phyloP scores from a whole-genome alignment of 495 filamentous ascomycete genomes.

The Talaromyces nanjingensis region DNA sequence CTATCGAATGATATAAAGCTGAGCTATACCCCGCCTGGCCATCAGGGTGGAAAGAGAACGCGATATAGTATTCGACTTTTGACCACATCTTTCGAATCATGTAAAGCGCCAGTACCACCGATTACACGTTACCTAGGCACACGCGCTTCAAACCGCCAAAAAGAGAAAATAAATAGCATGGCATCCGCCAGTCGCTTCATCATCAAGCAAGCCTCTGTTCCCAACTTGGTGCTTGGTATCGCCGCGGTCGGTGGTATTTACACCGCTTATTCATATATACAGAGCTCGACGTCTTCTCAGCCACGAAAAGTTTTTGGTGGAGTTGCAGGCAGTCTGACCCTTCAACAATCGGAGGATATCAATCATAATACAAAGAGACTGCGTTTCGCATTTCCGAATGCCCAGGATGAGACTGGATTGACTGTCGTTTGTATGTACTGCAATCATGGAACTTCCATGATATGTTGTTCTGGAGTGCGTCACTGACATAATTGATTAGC shows the following conservation, averaged over 20 bases:
- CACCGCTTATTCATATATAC: conserved; percentile 3
- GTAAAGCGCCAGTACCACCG: too few species aligned
- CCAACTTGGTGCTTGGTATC: background rate
- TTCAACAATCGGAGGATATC: conserved; percentile 29
- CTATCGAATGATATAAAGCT: background rate
- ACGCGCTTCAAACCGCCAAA: background rate
- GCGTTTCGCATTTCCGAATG: conserved; percentile 52
- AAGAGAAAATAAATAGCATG: background rate
- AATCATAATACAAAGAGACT: conserved; percentile 62
- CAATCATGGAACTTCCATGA: background rate
- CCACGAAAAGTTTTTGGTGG: background rate
- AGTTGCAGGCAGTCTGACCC: background rate
- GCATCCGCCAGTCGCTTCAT: background rate
- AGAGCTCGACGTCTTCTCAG: background rate
- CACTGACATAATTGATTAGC: conserved; percentile 20
- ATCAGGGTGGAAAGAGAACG: too few species aligned
- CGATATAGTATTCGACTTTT: background rate
- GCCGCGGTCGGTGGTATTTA: background rate
- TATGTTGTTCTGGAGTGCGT: background rate
- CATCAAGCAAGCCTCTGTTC: background rate
- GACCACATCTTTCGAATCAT: background rate
- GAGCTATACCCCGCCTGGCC: background rate
- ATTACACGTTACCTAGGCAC: too few species aligned
- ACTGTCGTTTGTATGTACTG: conserved; percentile 41
- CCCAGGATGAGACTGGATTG: conserved; percentile 42